phyloP scores from a whole-genome alignment of 352 stramenopile species.

The Phytophthora constricta region DNA sequence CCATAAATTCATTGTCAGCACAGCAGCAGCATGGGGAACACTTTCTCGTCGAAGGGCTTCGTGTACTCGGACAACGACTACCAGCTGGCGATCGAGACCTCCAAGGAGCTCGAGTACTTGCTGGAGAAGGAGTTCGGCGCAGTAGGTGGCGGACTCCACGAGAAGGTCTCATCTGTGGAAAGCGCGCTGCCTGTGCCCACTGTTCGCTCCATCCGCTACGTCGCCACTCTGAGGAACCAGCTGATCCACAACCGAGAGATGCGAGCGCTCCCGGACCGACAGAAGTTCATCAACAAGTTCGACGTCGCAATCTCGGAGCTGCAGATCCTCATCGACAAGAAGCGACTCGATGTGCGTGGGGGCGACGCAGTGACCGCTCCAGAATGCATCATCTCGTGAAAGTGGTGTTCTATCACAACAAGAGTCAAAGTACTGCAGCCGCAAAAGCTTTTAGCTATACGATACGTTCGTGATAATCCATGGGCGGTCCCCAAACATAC shows the following conservation, averaged over 20 bases:
- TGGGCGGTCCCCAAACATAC: background rate
- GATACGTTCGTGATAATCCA: constrained; percentile 4
- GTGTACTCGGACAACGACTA: constrained; percentile 76
- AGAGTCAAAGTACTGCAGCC: no score
- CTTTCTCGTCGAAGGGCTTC: constrained; percentile 21
- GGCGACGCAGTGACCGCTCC: constrained; percentile 1
- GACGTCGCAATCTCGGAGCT: constrained; percentile 68
- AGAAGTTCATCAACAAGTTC: constrained; percentile 70
- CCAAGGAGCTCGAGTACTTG: constrained; percentile 81
- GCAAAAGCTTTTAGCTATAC: constrained; percentile 17
- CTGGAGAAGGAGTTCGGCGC: constrained; percentile 74
- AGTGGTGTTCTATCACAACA: background rate
- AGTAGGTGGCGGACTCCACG: constrained; percentile 73
- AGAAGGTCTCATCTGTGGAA: constrained; percentile 66
- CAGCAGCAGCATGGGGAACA: constrained; percentile 30
- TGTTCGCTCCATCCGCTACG: constrained; percentile 72
- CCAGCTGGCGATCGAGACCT: constrained; percentile 82
- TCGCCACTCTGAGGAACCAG: constrained; percentile 82
- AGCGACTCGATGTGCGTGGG: constrained; percentile 37
- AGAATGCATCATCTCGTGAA: constrained; percentile 43
- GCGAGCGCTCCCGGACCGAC: constrained; percentile 58
- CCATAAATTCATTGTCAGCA: background rate
- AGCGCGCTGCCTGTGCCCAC: constrained; percentile 51
- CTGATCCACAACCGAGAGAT: constrained; percentile 84
- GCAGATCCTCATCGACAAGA: constrained; percentile 65